Base-by-base conservation (phyloP, 176 grass and related monocot species). In the Puccinellia tenuiflora region DNA sequence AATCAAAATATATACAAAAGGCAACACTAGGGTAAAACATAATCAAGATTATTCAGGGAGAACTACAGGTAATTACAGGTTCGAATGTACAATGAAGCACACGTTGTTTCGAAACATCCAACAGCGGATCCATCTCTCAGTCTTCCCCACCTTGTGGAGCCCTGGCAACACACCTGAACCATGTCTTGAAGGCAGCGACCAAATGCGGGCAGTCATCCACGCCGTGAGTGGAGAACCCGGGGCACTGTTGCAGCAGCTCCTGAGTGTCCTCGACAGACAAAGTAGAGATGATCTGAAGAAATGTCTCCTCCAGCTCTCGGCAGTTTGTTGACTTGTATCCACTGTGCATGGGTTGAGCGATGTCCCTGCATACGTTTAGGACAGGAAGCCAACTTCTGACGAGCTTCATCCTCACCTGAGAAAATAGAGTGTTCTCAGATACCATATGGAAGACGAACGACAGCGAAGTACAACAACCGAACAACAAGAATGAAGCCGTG, bases 281-380 rank as follows among this genome's bases (percentile, higher is more conserved):
- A 6, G 96, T 98, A 30, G 92, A 98, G 69, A 95, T 95, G 73
- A 93, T 95, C 71, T 87, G 85, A 51, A 98, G 89, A 86, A 98
- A 98, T 42, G 83, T 72, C 74, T 87, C 89, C 81, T 98, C 92
- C 55, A 95, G 77, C 54, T 95, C 92, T 26, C 87, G 92, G 76
- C 86, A 95, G 40, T 83, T 86, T 9, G 81, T 62, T 5, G 81
- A 83, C 75, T 87, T 94, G 13, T 92, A 85, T 50, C 90, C 92
- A n/a, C 81, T 53, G 29, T 82, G 89, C 71, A 90, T 86, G 14
- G 81, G 84, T 75, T 82, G 85, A 59, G 84, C 77, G 42, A 91
- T 89, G 82, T 90, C 89, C 52, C 89, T 83, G 85, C 92, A 92
- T 46, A 89, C 85, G 6, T 98, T 98, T 52, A 98, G 76, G 8